phyloP scores from a whole-genome alignment of 805 yeast species.

The Teunomyces cretensis region DNA sequence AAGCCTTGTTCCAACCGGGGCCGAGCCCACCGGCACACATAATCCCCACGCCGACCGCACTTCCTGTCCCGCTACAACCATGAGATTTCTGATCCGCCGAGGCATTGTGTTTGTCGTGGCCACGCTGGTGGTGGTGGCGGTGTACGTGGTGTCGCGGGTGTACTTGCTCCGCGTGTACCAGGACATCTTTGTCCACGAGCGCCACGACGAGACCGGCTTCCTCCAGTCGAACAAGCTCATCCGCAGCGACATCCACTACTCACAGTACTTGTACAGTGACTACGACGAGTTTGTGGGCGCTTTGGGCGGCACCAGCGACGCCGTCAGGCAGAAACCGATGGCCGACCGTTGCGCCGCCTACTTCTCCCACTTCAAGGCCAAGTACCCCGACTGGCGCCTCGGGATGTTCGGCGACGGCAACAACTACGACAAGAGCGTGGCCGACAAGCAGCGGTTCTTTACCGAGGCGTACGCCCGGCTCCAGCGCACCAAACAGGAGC shows the following conservation, averaged over 20 bases:
- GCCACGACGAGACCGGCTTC: slow-evolving; percentile 12
- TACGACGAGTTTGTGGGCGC: slow-evolving; percentile 17
- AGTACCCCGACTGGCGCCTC: slow-evolving; percentile 24
- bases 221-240: slow-evolving; percentile 12
- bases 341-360: slow-evolving; percentile 24
- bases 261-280: slow-evolving; percentile 22
- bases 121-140: neutral
- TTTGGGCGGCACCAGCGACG: slow-evolving; percentile 5
- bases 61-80: neutral
- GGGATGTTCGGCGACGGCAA: slow-evolving; percentile 3
- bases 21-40: no score
- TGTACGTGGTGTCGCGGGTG: neutral
- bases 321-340: slow-evolving; percentile 12
- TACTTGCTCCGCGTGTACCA: neutral
- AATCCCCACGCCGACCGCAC: no score
- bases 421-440: slow-evolving; percentile 20
- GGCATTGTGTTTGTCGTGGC: slow-evolving; percentile 1
- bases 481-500: neutral
- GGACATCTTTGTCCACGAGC: slow-evolving; percentile 1
- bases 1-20: neutral
- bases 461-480: neutral
- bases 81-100: slow-evolving; percentile 10
- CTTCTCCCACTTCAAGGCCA: slow-evolving; percentile 18
- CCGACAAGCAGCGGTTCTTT: slow-evolving; percentile 18
- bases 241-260: slow-evolving; percentile 20